Conservation (phyloP, 257 asterid genomes). For the Salvia miltiorrhiza region DNA sequence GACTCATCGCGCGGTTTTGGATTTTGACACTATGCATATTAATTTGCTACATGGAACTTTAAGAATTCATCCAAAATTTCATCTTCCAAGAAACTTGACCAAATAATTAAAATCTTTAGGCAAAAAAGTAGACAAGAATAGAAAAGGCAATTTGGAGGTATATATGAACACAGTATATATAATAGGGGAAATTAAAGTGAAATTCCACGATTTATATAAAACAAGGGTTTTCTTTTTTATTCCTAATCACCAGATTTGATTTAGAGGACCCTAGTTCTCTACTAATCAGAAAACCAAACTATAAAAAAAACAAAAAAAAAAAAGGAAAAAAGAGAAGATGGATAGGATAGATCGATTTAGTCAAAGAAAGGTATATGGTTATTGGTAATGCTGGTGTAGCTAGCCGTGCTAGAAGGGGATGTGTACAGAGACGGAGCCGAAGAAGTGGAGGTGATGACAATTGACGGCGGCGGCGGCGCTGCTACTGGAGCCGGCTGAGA, state of each 20-base stretch:
- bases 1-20: too few relatives aligned
- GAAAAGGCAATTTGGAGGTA: neutral
- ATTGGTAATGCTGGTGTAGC: conserved; percentile 45
- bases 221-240: neutral
- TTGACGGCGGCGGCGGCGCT: conserved; percentile 30
- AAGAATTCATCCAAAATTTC: neutral
- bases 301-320: neutral
- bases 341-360: conserved; percentile 19
- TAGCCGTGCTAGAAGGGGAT: conserved; percentile 47
- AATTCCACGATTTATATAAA: neutral
- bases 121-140: too few relatives aligned
- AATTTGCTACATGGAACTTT: too few relatives aligned
- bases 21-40: too few relatives aligned
- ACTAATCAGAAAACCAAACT: neutral
- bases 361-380: conserved; percentile 65
- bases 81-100: neutral
- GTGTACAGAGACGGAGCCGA: conserved; percentile 52
- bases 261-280: neutral
- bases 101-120: neutral
- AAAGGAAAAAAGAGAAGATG: neutral
- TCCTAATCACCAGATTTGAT: neutral
- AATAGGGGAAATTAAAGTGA: neutral
- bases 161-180: too few relatives aligned
- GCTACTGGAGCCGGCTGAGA: conserved; percentile 38
- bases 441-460: conserved; percentile 45